phyloP scores from a whole-genome alignment of 192 early-diverging fungal genomes.

The Gamsiella multidivaricata region DNA sequence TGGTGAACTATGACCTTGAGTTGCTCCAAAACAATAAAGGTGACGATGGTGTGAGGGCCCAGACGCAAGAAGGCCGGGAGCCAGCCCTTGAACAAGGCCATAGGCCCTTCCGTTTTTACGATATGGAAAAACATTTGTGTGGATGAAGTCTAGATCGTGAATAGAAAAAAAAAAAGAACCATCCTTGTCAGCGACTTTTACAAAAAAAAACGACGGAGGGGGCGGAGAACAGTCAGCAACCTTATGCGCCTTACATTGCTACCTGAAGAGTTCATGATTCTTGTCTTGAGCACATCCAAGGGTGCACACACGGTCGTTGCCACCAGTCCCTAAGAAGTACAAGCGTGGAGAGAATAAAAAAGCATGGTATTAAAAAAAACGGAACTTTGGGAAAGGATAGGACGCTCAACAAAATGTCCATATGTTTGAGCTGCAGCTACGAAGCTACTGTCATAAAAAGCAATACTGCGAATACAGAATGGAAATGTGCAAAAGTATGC shows the following conservation, averaged over 20 bases:
- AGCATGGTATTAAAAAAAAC: background rate
- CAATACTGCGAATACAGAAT: too few relatives aligned
- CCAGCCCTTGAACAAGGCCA: constrained; percentile 87
- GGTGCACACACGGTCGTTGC: constrained; percentile 82
- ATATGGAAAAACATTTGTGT: constrained; percentile 63
- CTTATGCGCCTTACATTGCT: constrained; percentile 34
- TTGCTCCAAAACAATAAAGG: constrained; percentile 86
- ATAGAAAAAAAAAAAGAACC: constrained; percentile 8
- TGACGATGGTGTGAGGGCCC: constrained; percentile 87
- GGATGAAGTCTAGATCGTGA: constrained; percentile 52
- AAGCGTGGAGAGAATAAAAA: background rate
- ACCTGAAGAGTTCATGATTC: constrained; percentile 80
- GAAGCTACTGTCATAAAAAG: too few relatives aligned
- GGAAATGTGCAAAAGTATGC: too few relatives aligned
- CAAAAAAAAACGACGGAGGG: background rate
- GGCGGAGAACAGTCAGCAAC: constrained; percentile 13
- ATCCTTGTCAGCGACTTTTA: too few relatives aligned
- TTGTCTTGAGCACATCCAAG: constrained; percentile 86
- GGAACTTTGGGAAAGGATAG: background rate
- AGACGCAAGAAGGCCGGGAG: constrained; percentile 83
- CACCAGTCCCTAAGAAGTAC: constrained; percentile 66
- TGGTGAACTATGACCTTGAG: constrained; percentile 60
- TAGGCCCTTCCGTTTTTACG: constrained; percentile 71
- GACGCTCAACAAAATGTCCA: background rate
- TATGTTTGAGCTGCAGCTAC: background rate